Conservation (phyloP, 495 filamentous ascomycete genomes). For the Margaritispora aquatica region DNA sequence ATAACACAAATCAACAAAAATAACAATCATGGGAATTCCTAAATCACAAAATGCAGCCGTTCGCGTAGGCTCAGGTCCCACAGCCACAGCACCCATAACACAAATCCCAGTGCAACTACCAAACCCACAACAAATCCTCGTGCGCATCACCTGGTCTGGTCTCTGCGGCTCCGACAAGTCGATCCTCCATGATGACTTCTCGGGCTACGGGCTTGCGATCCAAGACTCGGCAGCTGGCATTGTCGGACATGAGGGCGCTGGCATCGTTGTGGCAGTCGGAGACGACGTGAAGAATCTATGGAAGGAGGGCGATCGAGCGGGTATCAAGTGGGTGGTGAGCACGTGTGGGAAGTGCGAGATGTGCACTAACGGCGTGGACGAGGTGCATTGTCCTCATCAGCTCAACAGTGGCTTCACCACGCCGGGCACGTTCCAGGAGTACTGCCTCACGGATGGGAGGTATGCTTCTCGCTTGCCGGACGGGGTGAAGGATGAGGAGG, state of each 20-base stretch:
- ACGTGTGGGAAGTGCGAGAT: neutral
- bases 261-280: neutral
- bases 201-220: neutral
- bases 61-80: neutral
- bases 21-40: neutral
- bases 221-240: neutral
- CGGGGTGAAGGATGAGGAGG: conserved; percentile 42
- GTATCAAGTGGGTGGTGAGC: neutral
- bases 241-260: neutral
- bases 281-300: neutral
- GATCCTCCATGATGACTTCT: neutral
- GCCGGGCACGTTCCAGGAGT: conserved; percentile 67
- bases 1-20: too few relatives aligned
- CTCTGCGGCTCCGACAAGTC: neutral
- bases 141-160: neutral
- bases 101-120: neutral
- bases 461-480: conserved; percentile 65
- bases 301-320: neutral
- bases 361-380: conserved; percentile 24
- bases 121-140: neutral
- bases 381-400: conserved; percentile 44
- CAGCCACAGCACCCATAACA: neutral
- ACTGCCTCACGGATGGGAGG: conserved; percentile 51
- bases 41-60: neutral
- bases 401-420: conserved; percentile 39